Percentiles rank a stretch among this genome's conserved stretches.
Evolutionary conservation across 345 rosid species (phyloP).

Genomic region (Citrus hindsii): DNA sequence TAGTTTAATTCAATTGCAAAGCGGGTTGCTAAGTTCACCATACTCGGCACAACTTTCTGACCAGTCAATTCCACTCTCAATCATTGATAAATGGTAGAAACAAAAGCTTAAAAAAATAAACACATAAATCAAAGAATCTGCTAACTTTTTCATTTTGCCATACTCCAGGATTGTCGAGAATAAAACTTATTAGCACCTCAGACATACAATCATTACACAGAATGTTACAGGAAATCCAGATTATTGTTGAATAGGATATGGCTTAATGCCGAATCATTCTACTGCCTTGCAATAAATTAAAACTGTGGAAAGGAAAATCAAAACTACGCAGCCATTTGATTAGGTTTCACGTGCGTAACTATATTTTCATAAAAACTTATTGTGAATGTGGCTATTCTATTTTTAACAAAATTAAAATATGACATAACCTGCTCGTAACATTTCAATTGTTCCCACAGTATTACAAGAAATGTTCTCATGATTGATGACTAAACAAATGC

Average conservation of each 20-base stretch:
- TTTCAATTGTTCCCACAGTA: background rate
- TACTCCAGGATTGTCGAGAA: background rate
- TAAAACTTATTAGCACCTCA: background rate
- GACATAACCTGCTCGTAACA: background rate
- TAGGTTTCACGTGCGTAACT: background rate
- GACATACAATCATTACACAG: background rate
- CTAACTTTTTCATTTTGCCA: background rate
- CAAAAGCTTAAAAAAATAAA: background rate
- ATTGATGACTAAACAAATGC: no score
- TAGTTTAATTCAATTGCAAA: background rate
- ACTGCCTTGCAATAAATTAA: background rate
- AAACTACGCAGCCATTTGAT: background rate
- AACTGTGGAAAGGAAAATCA: background rate
- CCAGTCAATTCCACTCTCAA: background rate
- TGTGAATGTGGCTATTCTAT: no score
- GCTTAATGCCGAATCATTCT: background rate
- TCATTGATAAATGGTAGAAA: background rate
- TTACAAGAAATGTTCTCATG: no score
- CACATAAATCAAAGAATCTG: background rate
- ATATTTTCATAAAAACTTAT: no score
- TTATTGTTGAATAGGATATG: background rate
- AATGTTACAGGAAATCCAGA: background rate
- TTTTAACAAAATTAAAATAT: background rate
- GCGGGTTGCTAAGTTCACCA: background rate
- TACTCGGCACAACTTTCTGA: background rate